phyloP scores from a whole-genome alignment of 176 grass and related monocot species.

The Oryza glaberrima region DNA sequence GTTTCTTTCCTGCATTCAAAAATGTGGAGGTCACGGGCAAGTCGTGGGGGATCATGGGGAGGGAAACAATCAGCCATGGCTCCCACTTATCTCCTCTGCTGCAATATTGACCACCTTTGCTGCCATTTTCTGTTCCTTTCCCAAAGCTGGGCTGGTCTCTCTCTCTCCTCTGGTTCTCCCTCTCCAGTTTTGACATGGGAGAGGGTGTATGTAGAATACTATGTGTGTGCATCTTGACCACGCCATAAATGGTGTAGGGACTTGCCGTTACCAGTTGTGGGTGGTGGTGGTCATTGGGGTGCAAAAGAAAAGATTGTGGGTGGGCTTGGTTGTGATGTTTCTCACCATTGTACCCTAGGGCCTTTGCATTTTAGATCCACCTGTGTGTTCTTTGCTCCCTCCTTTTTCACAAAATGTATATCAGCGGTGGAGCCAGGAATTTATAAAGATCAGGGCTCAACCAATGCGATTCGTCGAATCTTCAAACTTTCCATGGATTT shows the following conservation, averaged over 20 bases:
- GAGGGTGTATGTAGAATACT: not conserved
- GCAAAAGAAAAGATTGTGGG: slow-evolving; percentile 9
- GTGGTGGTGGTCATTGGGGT: not conserved
- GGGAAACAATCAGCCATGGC: not conserved
- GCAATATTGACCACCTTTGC: not conserved
- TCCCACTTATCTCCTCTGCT: not conserved
- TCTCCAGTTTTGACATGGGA: slow-evolving; percentile 14
- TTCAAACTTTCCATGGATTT: too few species aligned
- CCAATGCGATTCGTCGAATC: too few species aligned
- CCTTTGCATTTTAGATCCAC: not conserved
- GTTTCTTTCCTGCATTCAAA: not conserved
- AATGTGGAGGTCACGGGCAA: not conserved
- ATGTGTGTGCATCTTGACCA: slow-evolving; percentile 9
- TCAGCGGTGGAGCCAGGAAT: too few species aligned
- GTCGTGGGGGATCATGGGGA: not conserved
- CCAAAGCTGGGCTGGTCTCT: not conserved
- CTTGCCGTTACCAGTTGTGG: slow-evolving; percentile 3
- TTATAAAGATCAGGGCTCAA: too few species aligned
- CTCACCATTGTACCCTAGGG: not conserved
- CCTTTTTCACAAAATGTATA: not conserved
- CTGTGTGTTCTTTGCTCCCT: not conserved
- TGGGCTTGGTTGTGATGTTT: slow-evolving; percentile 1
- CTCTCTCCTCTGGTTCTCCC: not conserved
- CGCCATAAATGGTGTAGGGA: slow-evolving; percentile 10
- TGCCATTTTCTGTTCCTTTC: slow-evolving; percentile 9